phyloP scores from a whole-genome alignment of 352 stramenopile genomes.

The Aphanomyces cochlioides region DNA sequence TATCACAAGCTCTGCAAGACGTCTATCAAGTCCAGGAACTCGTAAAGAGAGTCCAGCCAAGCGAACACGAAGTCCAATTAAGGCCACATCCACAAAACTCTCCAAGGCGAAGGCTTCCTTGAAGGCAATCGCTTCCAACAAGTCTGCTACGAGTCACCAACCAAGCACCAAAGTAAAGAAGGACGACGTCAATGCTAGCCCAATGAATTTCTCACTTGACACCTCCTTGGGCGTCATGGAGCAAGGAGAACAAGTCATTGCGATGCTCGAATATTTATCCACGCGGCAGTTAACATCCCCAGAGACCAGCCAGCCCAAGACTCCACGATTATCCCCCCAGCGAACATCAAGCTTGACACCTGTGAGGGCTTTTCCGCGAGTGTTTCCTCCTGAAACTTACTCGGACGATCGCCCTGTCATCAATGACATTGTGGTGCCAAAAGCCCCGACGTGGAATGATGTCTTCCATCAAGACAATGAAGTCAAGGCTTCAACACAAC shows the following conservation, averaged over 20 bases:
- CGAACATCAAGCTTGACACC: not conserved
- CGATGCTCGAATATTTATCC: conserved; percentile 13
- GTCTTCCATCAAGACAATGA: not conserved
- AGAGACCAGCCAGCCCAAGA: not conserved
- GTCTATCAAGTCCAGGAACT: too few species aligned
- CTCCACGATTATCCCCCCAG: not conserved
- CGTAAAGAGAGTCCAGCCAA: not conserved
- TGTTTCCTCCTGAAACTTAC: not conserved
- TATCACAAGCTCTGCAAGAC: not conserved
- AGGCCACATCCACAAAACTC: not conserved
- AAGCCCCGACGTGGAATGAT: not conserved
- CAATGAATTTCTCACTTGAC: conserved; percentile 11
- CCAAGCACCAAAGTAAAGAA: too few species aligned
- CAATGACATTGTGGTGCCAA: not conserved
- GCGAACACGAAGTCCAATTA: not conserved
- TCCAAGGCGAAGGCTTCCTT: too few species aligned
- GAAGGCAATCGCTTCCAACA: too few species aligned
- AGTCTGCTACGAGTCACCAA: too few species aligned
- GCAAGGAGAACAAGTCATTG: conserved; percentile 25
- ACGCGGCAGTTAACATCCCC: not conserved
- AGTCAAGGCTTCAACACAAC: too few species aligned
- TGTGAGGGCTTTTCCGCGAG: not conserved
- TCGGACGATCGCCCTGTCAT: not conserved
- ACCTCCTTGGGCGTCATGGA: conserved; percentile 8
- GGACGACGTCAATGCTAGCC: not conserved